Evolutionary conservation across 208 protist species (phyloP).

Genomic region (Trypanosoma avium): DNA sequence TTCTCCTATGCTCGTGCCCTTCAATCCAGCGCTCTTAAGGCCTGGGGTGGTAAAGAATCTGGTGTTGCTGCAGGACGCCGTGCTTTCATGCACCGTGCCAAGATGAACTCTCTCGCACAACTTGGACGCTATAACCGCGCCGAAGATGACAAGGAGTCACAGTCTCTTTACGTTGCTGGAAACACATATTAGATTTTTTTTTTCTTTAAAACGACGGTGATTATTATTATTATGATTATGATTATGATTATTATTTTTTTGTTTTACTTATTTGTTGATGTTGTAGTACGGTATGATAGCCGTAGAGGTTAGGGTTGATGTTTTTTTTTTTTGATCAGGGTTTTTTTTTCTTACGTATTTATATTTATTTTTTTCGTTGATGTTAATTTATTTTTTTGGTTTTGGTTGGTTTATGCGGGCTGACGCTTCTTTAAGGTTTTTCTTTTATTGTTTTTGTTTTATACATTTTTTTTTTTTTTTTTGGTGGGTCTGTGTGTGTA

Average conservation of each 20-base stretch:
- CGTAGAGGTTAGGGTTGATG: constrained; percentile 17
- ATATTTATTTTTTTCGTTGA: background rate
- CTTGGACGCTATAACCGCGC: constrained; percentile 75
- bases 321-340: constrained; percentile 11
- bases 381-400: background rate
- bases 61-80: constrained; percentile 39
- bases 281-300: no score
- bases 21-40: constrained; percentile 89
- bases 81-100: constrained; percentile 78
- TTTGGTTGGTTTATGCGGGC: no score
- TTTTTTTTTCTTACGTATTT: background rate
- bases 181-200: constrained; percentile 70
- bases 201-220: background rate
- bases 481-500: background rate
- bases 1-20: constrained; percentile 97
- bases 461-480: background rate
- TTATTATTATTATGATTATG: background rate
- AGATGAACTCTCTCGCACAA: constrained; percentile 82
- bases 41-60: constrained; percentile 92
- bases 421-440: no score
- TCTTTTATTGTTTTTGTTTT: no score
- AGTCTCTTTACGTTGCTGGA: constrained; percentile 89
- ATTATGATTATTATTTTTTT: background rate
- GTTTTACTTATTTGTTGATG: background rate
- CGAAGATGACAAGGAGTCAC: constrained; percentile 67